A percentile compares a stretch with the other conserved stretches of the same genome.
phyloP scores from a whole-genome alignment of 2,329 filamentous ascomycete species.

The Colletotrichum euphorbiae region DNA sequence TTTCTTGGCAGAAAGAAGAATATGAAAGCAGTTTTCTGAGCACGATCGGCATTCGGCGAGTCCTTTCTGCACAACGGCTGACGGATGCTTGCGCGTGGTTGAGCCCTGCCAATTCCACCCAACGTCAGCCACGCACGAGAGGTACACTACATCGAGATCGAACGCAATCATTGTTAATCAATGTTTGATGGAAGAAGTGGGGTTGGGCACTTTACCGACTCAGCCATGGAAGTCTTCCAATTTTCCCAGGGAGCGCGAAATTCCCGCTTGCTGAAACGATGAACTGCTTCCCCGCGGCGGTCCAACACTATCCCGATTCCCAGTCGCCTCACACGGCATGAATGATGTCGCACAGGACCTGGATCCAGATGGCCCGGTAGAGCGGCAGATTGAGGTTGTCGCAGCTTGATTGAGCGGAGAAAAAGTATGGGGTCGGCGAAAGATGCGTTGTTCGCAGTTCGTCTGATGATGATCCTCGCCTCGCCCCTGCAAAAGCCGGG shows the following conservation, averaged over 20 bases:
- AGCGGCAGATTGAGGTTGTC: constrained; percentile 36
- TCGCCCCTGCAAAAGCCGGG: constrained; percentile 15
- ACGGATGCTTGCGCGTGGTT: background rate
- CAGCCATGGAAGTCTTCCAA: constrained; percentile 8
- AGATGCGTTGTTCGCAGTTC: constrained; percentile 29
- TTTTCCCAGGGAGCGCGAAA: constrained; percentile 2
- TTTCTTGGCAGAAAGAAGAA: background rate
- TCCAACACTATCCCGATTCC: constrained; percentile 17
- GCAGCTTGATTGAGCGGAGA: constrained; percentile 33
- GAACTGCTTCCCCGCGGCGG: constrained; percentile 21
- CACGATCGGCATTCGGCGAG: constrained; percentile 1
- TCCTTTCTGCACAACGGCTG: background rate
- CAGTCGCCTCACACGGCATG: constrained; percentile 18
- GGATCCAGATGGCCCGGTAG: constrained; percentile 7
- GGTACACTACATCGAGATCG: constrained; percentile 15
- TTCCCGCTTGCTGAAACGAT: constrained; percentile 30
- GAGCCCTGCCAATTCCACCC: background rate
- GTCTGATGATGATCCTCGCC: constrained; percentile 30
- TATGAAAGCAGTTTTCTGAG: background rate
- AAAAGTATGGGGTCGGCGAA: constrained; percentile 7
- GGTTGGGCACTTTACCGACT: constrained; percentile 10
- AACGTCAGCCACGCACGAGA: background rate
- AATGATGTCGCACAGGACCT: constrained; percentile 10
- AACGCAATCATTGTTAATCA: constrained; percentile 21
- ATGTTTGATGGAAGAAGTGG: constrained; percentile 22